Conservation (phyloP, 164 flowering plant genomes). For the Macadamia integrifolia region DNA sequence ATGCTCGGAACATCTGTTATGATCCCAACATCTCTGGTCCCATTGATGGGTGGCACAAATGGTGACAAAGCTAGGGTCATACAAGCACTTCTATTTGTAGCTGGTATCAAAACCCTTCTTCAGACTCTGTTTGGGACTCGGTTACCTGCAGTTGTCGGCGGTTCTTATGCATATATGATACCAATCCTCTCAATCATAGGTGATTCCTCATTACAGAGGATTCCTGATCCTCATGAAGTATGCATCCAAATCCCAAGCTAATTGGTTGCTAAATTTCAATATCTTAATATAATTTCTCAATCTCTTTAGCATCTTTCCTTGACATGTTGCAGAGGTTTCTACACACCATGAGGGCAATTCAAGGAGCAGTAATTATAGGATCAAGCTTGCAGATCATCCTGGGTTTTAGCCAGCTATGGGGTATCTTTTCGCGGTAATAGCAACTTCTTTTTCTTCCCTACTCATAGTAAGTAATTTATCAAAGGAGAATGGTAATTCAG, state of each 20-base stretch:
- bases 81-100: slow-evolving; percentile 56
- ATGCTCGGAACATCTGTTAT: slow-evolving; percentile 65
- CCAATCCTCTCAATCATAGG: slow-evolving; percentile 33
- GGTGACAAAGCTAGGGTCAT: slow-evolving; percentile 63
- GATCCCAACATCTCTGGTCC: slow-evolving; percentile 48
- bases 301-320: slow-evolving; percentile 3
- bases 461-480: not conserved
- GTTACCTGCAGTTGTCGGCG: slow-evolving; percentile 62
- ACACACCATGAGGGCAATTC: slow-evolving; percentile 14
- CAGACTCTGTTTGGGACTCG: slow-evolving; percentile 64
- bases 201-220: slow-evolving; percentile 1
- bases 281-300: not conserved
- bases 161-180: slow-evolving; percentile 52
- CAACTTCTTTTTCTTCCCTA: too few relatives aligned
- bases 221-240: slow-evolving; percentile 46
- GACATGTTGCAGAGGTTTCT: slow-evolving; percentile 11
- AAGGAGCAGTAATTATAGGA: slow-evolving; percentile 16
- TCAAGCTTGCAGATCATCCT: slow-evolving; percentile 17
- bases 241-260: not conserved
- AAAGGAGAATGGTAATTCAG: not conserved
- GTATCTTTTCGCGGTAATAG: slow-evolving; percentile 9
- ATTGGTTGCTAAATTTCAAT: not conserved
- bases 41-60: slow-evolving; percentile 68
- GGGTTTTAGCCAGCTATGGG: slow-evolving; percentile 17
- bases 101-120: slow-evolving; percentile 63